Base-by-base conservation (phyloP, 768 basidiomycete species). In the Pulveroboletus sp. region DNA sequence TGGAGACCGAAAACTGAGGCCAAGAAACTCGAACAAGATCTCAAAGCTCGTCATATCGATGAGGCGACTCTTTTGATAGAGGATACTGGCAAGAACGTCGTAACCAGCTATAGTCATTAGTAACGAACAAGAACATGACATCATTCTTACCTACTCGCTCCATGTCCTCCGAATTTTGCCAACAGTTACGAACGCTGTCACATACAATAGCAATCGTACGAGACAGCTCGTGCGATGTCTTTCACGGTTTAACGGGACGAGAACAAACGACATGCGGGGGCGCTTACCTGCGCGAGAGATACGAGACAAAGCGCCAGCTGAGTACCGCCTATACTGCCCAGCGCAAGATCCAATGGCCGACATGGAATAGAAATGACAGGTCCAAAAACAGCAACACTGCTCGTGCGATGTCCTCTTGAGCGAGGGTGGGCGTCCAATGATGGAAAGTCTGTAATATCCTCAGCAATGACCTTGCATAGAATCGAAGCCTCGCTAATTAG, bases 131-230 rank as follows among this genome's bases (percentile, higher is more conserved):
- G 6, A 44, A 35, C 2, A 39, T 37, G 42, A 30, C 15, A n/a
- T 14, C n/a, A 4, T 11, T 74, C 86, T 60, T 58, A 93, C 92
- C 82, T 47, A 93, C 69, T 31, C 85, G 76, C 62, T 95, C 93
- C 85, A 94, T 92, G 57, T 96, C 94, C 62, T 94, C 93, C 32
- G 89, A 93, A 60, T 91, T 92, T 59, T 89, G 81, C 94, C 94
- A 97, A 58, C 82, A 89, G 57, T 87, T 85, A 55, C 81, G 81
- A 39, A 96, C 65, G 3, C 86, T 81, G 57, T 94, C 91, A 8
- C 81, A 77, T 18, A 95, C 67, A 26, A 93, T 80, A 4, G 82
- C 72, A 6, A 93, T 66, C 0, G 89, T 77, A 14, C 84, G 73
- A 0, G 86, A 87, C 3, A 95, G 58, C 57, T 93, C 90, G 53